Evolutionary conservation across 1,284 basidiomycete species (phyloP).

Genomic region (Porodaedalea pini): DNA sequence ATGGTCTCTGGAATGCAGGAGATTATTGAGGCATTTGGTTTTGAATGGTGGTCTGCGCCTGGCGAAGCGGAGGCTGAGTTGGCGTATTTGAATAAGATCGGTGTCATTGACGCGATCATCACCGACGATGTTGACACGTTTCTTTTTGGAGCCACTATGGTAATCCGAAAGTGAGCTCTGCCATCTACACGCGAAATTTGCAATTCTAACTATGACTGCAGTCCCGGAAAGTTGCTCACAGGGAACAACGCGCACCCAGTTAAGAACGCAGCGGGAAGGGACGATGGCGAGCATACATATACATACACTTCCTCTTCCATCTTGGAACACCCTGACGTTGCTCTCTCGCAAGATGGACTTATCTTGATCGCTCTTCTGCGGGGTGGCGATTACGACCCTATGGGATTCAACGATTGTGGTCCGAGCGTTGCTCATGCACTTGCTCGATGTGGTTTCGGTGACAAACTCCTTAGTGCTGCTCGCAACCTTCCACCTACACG

Average conservation of each 20-base stretch:
- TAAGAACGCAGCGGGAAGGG: slow-evolving; percentile 60
- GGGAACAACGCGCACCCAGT: slow-evolving; percentile 61
- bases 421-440: slow-evolving; percentile 61
- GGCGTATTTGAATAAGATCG: slow-evolving; percentile 78
- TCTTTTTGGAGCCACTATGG: slow-evolving; percentile 80
- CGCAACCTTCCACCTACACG: slow-evolving; percentile 42
- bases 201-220: slow-evolving; percentile 31
- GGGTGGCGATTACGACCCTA: slow-evolving; percentile 88
- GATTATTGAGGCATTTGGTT: slow-evolving; percentile 85
- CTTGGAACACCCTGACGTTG: slow-evolving; percentile 46
- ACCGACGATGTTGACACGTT: slow-evolving; percentile 95
- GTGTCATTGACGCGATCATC: slow-evolving; percentile 84
- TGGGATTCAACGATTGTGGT: slow-evolving; percentile 62
- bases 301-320: slow-evolving; percentile 61
- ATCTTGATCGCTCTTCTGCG: slow-evolving; percentile 84
- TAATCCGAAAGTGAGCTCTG: slow-evolving; percentile 69
- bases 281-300: slow-evolving; percentile 72
- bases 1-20: slow-evolving; percentile 69
- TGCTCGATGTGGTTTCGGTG: slow-evolving; percentile 69
- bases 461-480: slow-evolving; percentile 60
- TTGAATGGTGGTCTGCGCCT: slow-evolving; percentile 84
- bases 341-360: slow-evolving; percentile 69
- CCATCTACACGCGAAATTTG: slow-evolving; percentile 1
- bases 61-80: slow-evolving; percentile 97
- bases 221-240: slow-evolving; percentile 69